phyloP scores from a whole-genome alignment of 768 basidiomycete genomes.

The Paxillus involutus region DNA sequence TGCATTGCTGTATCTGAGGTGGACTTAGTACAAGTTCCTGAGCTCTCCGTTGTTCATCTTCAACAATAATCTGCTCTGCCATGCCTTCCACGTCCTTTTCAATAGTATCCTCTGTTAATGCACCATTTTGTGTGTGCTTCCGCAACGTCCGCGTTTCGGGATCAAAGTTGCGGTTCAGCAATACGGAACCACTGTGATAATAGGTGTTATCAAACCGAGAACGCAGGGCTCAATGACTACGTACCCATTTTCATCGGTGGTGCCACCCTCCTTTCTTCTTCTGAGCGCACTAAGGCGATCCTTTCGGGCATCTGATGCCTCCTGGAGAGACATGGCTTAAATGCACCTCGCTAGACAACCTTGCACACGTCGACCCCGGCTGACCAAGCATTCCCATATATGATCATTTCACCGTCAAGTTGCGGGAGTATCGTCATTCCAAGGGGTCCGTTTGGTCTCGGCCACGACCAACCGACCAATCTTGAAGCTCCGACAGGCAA shows the following conservation, averaged over 20 bases:
- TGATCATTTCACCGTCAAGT: background rate
- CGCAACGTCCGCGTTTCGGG: conserved; percentile 79
- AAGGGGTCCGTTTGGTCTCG: no score
- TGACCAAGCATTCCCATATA: conserved; percentile 31
- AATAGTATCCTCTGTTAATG: conserved; percentile 75
- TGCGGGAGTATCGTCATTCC: no score
- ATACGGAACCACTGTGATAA: conserved; percentile 41
- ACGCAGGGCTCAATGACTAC: conserved; percentile 18
- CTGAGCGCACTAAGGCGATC: conserved; percentile 76
- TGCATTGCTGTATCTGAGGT: background rate
- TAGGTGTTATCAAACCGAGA: conserved; percentile 15
- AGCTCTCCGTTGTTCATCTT: conserved; percentile 81
- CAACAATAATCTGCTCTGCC: conserved; percentile 79
- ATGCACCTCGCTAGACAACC: no score
- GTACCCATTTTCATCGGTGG: conserved; percentile 40
- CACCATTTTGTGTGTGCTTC: conserved; percentile 60
- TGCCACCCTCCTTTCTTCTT: conserved; percentile 65
- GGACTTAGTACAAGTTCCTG: conserved; percentile 79
- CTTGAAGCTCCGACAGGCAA: no score
- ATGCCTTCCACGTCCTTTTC: conserved; percentile 84
- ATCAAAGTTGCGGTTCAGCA: conserved; percentile 86
- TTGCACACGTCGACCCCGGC: conserved; percentile 2
- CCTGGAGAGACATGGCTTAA: conserved; percentile 62
- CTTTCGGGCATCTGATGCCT: conserved; percentile 79
- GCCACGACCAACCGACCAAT: no score